Conservation (phyloP, 2,329 filamentous ascomycete genomes). For the Pseudocercospora musae region DNA sequence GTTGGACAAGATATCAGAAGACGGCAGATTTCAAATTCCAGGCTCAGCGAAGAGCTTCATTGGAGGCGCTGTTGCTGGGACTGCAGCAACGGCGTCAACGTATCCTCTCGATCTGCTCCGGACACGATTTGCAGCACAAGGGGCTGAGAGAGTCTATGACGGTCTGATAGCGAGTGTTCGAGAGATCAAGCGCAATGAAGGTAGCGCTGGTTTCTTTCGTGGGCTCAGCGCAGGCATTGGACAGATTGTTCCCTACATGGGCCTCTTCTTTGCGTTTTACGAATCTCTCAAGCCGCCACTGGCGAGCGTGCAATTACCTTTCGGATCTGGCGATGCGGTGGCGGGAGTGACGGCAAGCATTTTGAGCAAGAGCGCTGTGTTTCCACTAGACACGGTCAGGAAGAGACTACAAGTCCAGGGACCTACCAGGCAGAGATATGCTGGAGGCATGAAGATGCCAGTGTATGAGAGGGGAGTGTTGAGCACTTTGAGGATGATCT, state of each 20-base stretch:
- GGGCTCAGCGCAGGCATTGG: conserved; percentile 76
- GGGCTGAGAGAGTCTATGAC: conserved; percentile 71
- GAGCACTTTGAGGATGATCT: conserved; percentile 64
- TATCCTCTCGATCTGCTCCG: conserved; percentile 92
- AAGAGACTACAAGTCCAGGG: conserved; percentile 96
- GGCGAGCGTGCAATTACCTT: conserved; percentile 50
- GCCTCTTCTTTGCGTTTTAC: conserved; percentile 88
- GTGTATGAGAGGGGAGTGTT: conserved; percentile 68
- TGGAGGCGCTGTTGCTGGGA: conserved; percentile 78
- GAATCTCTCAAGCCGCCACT: conserved; percentile 61
- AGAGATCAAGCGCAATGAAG: conserved; percentile 74
- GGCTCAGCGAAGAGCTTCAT: conserved; percentile 74
- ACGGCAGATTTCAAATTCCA: conserved; percentile 55
- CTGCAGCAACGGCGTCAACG: conserved; percentile 73
- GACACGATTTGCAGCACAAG: conserved; percentile 95
- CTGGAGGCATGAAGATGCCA: conserved; percentile 70
- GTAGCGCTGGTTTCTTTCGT: conserved; percentile 76
- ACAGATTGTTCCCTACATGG: conserved; percentile 96
- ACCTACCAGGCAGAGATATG: conserved; percentile 73
- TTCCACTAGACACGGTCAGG: conserved; percentile 86
- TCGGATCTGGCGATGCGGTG: conserved; percentile 75
- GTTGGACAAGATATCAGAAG: conserved; percentile 53
- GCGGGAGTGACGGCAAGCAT: conserved; percentile 79
- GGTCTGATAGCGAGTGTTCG: conserved; percentile 66
- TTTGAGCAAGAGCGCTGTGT: conserved; percentile 82